These are phyloP conservation scores for Nemania sp. DNA, from an alignment of 2,329 filamentous ascomycete genomes.

Conservation along the genomic window DNA sequence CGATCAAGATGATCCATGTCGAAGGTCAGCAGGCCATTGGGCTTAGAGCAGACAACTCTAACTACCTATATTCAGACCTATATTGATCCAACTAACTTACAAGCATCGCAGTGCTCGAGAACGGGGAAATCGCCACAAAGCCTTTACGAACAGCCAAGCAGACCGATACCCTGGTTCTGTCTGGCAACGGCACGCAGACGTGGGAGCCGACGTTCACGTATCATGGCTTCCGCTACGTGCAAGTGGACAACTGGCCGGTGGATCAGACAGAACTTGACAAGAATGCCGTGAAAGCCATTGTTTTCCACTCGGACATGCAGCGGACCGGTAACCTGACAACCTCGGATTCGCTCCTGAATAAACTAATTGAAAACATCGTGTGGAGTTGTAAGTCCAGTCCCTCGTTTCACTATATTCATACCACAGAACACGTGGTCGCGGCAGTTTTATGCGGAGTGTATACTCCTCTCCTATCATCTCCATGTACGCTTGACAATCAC, in stretches of 20 bases:
- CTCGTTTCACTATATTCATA: not conserved
- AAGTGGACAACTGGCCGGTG: constrained; percentile 46
- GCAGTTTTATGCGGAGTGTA: too few relatives aligned
- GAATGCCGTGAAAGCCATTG: constrained; percentile 40
- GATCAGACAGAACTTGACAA: constrained; percentile 34
- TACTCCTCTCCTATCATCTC: too few relatives aligned
- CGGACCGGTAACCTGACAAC: constrained; percentile 54
- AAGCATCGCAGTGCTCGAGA: constrained; percentile 46
- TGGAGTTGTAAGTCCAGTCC: constrained; percentile 50
- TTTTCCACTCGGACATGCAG: constrained; percentile 57
- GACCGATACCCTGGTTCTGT: constrained; percentile 30
- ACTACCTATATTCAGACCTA: too few relatives aligned
- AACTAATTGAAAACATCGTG: constrained; percentile 56
- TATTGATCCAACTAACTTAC: constrained; percentile 2
- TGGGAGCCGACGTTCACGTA: constrained; percentile 55
- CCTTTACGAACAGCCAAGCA: constrained; percentile 33
- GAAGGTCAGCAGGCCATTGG: constrained; percentile 44
- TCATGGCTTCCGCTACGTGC: constrained; percentile 55
- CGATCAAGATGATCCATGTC: constrained; percentile 53
- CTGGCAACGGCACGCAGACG: constrained; percentile 55
- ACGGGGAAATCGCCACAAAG: constrained; percentile 45
- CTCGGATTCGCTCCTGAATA: constrained; percentile 55
- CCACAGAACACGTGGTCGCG: not conserved
- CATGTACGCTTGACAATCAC: not conserved
- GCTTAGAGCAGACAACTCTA: too few relatives aligned